Percentiles rank a stretch among this genome's conserved stretches.
Evolutionary conservation across 306 rosid species (phyloP).

Genomic region (Rosa rugosa): DNA sequence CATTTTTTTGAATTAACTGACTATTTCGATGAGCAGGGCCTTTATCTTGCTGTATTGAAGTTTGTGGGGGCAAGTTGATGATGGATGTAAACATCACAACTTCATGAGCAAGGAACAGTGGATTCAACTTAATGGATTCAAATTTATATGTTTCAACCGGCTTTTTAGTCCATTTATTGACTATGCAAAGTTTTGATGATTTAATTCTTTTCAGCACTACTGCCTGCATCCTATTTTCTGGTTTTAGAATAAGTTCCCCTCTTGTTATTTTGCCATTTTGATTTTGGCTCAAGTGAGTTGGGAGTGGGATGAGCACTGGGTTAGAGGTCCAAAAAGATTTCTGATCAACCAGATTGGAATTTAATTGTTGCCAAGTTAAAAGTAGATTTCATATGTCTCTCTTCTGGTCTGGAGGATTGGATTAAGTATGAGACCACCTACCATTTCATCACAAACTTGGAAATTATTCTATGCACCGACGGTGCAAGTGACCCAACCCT

Average conservation of each 20-base stretch:
- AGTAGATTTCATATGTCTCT: neutral
- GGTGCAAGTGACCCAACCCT: too few relatives aligned
- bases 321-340: neutral
- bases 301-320: neutral
- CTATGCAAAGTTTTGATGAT: neutral
- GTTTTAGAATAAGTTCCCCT: neutral
- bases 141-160: neutral
- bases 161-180: neutral
- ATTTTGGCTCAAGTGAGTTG: neutral
- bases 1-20: conserved; percentile 59
- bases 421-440: neutral
- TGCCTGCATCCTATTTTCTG: neutral
- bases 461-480: too few relatives aligned
- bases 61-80: conserved; percentile 23
- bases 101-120: neutral
- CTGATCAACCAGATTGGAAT: neutral
- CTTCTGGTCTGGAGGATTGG: neutral
- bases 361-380: neutral
- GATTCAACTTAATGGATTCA: neutral
- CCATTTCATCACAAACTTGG: too few relatives aligned
- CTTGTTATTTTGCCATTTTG: neutral
- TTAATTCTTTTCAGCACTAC: neutral
- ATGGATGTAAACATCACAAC: neutral
- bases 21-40: conserved; percentile 60
- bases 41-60: conserved; percentile 73